Conservation (phyloP, 2,329 filamentous ascomycete genomes). For the Venturia carpophila region DNA sequence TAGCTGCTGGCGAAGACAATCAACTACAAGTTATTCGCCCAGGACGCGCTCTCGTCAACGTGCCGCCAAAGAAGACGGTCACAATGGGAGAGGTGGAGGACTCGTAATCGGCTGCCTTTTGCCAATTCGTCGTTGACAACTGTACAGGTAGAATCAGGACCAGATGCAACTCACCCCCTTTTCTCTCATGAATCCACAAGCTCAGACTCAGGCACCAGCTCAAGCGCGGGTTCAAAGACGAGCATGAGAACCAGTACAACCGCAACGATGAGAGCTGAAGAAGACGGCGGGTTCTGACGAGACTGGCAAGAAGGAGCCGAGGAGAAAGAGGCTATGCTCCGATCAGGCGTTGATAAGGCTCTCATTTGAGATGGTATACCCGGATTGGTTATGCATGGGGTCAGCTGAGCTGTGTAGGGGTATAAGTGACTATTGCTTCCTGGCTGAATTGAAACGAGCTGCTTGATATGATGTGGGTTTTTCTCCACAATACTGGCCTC, state of each 20-base stretch:
- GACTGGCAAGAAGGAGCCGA: background rate
- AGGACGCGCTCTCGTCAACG: constrained; percentile 20
- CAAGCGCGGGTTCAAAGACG: background rate
- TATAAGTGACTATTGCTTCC: background rate
- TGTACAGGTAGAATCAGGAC: background rate
- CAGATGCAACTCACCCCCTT: too few relatives aligned
- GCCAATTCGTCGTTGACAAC: background rate
- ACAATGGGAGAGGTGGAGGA: constrained; percentile 18
- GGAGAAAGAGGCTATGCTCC: background rate
- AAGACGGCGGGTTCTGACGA: background rate
- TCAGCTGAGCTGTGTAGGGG: background rate
- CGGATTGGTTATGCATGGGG: background rate
- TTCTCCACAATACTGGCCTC: background rate
- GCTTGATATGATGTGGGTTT: background rate
- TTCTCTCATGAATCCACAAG: background rate
- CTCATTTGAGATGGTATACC: background rate
- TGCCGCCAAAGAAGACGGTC: constrained; percentile 15
- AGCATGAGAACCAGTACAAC: background rate
- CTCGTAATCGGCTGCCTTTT: background rate
- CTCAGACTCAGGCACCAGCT: background rate
- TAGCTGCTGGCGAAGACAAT: constrained; percentile 94
- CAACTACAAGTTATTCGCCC: constrained; percentile 72
- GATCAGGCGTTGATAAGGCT: background rate
- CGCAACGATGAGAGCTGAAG: background rate
- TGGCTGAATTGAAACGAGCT: background rate